Base-by-base conservation (phyloP, 805 yeast genomes). In the Kuraishia floccosa region DNA sequence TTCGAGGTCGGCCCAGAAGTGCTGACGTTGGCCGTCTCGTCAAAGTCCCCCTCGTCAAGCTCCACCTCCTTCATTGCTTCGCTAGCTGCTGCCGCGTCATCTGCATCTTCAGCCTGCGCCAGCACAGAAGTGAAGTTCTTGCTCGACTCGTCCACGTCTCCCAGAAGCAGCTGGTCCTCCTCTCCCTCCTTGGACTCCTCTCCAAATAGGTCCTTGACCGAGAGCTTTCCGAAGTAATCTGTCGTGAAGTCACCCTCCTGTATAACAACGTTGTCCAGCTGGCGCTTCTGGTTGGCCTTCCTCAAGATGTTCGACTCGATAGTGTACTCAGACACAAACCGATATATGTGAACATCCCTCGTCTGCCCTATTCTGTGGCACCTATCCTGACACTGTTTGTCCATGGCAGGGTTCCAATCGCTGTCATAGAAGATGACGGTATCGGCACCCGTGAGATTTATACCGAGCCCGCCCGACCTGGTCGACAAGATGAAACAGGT, bases 381-480 rank as follows among this genome's bases (percentile, higher is more conserved):
- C 54, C 99, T 76, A 57, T 91, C 99, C 56, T 91, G 98, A 58
- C 98, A 91, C 56, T 91, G 99, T 49, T 86, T 85, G 53, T 91
- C 99, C 96, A 91, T 91, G 1, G 97, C 94, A 2, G 99, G 99
- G 50, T 91, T 91, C 98, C 98, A 89, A 56, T 89, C 98, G 3
- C 96, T 85, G 55, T 91, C 99, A 52, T 93, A 91, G 57, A 91
- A 93, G 6, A 91, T 85, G 27, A 91, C 99, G 0, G 98, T 91
- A 48, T 91, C 99, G 0, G 99, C 99, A 49, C 97, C 99, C 0
- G 98, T 91, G 40, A 91, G 60, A 48, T 91, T 91, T 52, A 91
- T 91, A 50, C 99, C 99, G 42, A 93, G 65, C 23, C 99, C 99
- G 53, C 99, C 99, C 3, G 98, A 91, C 56, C 99, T 73, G 3